Evolutionary conservation across 2,329 filamentous ascomycete species (phyloP).

Genomic region (Huntiella abstrusa): DNA sequence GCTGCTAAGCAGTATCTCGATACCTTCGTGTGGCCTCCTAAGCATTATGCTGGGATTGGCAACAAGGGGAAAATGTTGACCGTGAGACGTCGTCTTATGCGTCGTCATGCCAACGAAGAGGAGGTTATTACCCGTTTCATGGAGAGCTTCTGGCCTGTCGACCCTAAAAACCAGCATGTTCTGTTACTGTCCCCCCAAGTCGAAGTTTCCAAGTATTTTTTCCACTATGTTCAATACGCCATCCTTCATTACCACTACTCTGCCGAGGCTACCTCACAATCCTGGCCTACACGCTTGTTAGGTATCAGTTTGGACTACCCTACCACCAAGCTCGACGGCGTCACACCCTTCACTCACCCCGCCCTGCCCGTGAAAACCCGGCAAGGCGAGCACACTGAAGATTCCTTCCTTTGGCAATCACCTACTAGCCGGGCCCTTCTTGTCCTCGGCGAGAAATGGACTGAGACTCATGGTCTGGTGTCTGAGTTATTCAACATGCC

Average conservation of each 20-base stretch:
- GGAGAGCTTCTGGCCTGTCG: conserved; percentile 70
- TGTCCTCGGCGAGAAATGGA: conserved; percentile 73
- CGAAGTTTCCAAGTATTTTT: conserved; percentile 65
- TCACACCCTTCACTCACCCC: conserved; percentile 31
- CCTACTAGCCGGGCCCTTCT: conserved; percentile 68
- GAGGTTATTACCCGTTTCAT: conserved; percentile 59
- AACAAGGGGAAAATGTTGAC: conserved; percentile 30
- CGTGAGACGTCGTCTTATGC: conserved; percentile 54
- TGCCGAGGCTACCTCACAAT: conserved; percentile 21
- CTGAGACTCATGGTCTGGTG: conserved; percentile 66
- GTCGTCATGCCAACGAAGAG: conserved; percentile 39
- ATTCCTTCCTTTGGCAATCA: conserved; percentile 64
- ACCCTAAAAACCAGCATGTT: conserved; percentile 48
- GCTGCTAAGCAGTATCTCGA: conserved; percentile 44
- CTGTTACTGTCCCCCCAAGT: conserved; percentile 68
- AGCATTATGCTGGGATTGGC: background rate
- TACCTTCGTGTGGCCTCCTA: conserved; percentile 48
- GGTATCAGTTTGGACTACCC: conserved; percentile 70
- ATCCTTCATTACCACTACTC: conserved; percentile 66
- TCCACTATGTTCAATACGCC: conserved; percentile 66
- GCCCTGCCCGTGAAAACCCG: conserved; percentile 16
- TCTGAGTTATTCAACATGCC: conserved; percentile 28
- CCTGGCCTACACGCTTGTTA: conserved; percentile 39
- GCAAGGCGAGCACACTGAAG: conserved; percentile 16
- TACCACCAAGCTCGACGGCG: conserved; percentile 40